These are phyloP conservation scores for Solanum ossicruentum DNA, from an alignment of 257 asterid genomes.

Conservation along the genomic window DNA sequence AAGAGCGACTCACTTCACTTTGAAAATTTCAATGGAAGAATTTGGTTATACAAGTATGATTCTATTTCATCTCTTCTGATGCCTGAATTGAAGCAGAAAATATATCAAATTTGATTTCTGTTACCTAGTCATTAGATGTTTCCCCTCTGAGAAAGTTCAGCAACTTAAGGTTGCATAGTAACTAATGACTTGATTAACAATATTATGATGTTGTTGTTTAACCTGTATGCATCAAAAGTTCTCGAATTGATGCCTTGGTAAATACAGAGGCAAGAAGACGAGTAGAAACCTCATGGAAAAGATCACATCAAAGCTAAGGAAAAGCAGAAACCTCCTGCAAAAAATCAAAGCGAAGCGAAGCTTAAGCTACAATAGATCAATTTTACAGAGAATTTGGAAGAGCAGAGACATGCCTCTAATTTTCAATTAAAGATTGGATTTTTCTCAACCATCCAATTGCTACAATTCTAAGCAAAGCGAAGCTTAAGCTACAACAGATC, in stretches of 20 bases:
- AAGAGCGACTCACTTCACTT: too few species aligned
- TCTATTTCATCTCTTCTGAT: not conserved
- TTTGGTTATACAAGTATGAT: not conserved
- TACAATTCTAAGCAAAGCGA: slow-evolving; percentile 13
- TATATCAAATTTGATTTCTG: not conserved
- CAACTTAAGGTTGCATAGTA: not conserved
- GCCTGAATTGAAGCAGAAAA: not conserved
- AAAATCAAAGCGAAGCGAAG: not conserved
- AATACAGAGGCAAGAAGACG: not conserved
- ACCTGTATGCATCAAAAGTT: not conserved
- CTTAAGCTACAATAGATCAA: not conserved
- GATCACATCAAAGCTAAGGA: not conserved
- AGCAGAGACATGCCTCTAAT: slow-evolving; percentile 2
- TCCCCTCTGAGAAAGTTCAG: not conserved
- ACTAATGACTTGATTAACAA: not conserved
- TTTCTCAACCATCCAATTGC: slow-evolving; percentile 33
- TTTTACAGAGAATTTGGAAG: not conserved
- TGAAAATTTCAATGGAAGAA: too few species aligned
- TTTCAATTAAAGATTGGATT: slow-evolving; percentile 15
- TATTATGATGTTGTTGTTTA: not conserved
- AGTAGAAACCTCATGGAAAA: not conserved
- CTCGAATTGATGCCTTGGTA: not conserved
- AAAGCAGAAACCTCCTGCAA: not conserved
- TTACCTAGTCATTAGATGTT: not conserved
- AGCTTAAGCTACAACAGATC: not conserved